Evolutionary conservation across 1,284 basidiomycete genomes (phyloP).

Genomic region (Leccinum holopus): DNA sequence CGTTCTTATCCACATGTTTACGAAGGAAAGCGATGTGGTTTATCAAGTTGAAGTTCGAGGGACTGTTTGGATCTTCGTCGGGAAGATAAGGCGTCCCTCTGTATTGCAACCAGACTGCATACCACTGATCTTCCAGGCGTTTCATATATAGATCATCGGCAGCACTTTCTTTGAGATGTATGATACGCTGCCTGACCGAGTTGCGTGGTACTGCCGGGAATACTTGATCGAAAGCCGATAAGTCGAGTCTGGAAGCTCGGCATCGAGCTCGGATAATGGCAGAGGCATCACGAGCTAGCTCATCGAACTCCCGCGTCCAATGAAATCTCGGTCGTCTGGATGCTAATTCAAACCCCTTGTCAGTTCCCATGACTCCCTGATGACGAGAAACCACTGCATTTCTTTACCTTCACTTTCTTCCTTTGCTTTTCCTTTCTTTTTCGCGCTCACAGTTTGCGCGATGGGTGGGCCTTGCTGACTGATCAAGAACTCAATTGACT

Average conservation of each 20-base stretch:
- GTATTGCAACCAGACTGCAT: conserved; percentile 71
- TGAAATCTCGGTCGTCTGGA: conserved; percentile 65
- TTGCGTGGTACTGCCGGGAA: conserved; percentile 72
- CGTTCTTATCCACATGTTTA: conserved; percentile 78
- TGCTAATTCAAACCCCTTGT: conserved; percentile 20
- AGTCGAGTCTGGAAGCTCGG: conserved; percentile 60
- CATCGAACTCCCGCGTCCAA: conserved; percentile 86
- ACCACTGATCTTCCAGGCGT: conserved; percentile 81
- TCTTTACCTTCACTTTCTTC: conserved; percentile 31
- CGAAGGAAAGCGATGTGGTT: conserved; percentile 80
- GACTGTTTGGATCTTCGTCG: conserved; percentile 68
- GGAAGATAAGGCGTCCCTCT: conserved; percentile 65
- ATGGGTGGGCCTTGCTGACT: conserved; percentile 53
- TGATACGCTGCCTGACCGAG: conserved; percentile 63
- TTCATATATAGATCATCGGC: conserved; percentile 75
- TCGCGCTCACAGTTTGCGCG: conserved; percentile 21
- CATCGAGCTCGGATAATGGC: conserved; percentile 82
- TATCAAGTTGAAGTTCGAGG: conserved; percentile 73
- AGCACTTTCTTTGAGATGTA: conserved; percentile 58
- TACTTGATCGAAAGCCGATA: conserved; percentile 71
- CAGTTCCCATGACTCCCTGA: conserved; percentile 1
- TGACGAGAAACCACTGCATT: conserved; percentile 9
- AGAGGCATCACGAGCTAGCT: conserved; percentile 79
- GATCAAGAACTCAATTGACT: conserved; percentile 55
- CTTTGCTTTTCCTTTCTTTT: conserved; percentile 42